These are phyloP conservation scores for Hamamelis virginiana DNA, from an alignment of 164 flowering plant genomes.

Conservation along the genomic window DNA sequence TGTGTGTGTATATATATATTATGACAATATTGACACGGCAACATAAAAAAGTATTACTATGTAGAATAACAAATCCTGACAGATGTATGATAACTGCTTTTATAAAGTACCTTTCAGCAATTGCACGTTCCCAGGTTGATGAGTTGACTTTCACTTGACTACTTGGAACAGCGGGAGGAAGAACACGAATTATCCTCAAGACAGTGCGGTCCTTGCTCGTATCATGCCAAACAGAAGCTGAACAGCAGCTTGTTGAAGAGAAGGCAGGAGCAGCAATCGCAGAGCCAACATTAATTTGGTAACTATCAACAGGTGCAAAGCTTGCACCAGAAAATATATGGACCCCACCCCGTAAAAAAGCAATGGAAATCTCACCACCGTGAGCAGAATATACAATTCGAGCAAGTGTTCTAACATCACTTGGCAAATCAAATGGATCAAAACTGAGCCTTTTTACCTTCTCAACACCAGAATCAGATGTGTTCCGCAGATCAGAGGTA, in stretches of 20 bases:
- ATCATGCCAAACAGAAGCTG: constrained; percentile 97
- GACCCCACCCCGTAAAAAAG: constrained; percentile 89
- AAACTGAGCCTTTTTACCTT: constrained; percentile 61
- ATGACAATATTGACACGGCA: not conserved
- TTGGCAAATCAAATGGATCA: constrained; percentile 94
- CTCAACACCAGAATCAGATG: constrained; percentile 44
- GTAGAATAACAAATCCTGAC: not conserved
- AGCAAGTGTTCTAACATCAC: constrained; percentile 90
- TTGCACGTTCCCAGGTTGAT: constrained; percentile 94
- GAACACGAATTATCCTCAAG: constrained; percentile 87
- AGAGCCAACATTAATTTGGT: constrained; percentile 82
- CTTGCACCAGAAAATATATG: constrained; percentile 91
- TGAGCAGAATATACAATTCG: constrained; percentile 92
- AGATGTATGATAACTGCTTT: not conserved
- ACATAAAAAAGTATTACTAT: not conserved
- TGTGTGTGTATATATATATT: too few species aligned
- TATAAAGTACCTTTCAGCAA: constrained; percentile 83
- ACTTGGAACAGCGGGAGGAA: constrained; percentile 81
- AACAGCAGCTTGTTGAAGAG: constrained; percentile 97
- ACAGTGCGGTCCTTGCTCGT: constrained; percentile 66
- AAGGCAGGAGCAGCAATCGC: constrained; percentile 98
- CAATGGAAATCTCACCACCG: constrained; percentile 98
- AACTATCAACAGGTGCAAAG: constrained; percentile 82
- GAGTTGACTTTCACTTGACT: constrained; percentile 71
- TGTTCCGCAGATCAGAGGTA: constrained; percentile 40